Conservation (phyloP, 2,329 filamentous ascomycete genomes). For the Colletotrichum cereale region DNA sequence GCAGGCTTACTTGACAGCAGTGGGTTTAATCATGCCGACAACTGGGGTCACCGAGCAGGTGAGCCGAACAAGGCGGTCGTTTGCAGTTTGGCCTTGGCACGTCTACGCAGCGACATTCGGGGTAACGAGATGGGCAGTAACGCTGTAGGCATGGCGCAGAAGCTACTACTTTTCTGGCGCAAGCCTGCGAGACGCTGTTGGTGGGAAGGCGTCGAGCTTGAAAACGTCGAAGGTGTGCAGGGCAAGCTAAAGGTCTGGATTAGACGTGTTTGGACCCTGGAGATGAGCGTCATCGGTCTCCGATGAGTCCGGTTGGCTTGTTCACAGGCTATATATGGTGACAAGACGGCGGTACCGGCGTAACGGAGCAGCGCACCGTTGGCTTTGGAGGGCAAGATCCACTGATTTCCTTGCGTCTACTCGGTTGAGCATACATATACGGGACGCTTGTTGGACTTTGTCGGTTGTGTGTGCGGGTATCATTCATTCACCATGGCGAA, state of each 20-base stretch:
- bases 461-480: neutral
- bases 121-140: conserved; percentile 81
- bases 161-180: conserved; percentile 96
- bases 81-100: conserved; percentile 93
- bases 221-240: conserved; percentile 89
- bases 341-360: conserved; percentile 4
- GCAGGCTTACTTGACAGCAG: conserved; percentile 59
- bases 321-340: neutral
- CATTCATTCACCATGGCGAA: neutral
- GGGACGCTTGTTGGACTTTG: conserved; percentile 2
- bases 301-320: conserved; percentile 60
- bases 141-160: conserved; percentile 97
- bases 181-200: conserved; percentile 97
- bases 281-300: conserved; percentile 95
- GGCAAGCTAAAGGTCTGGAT: conserved; percentile 99
- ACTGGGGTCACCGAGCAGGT: conserved; percentile 95
- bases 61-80: conserved; percentile 99
- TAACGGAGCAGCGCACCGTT: conserved; percentile 21
- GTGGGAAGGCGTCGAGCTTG: conserved; percentile 98
- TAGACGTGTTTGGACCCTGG: conserved; percentile 95
- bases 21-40: conserved; percentile 95
- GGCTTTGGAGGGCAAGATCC: conserved; percentile 7
- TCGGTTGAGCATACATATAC: neutral
- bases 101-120: conserved; percentile 91
- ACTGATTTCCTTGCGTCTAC: conserved; percentile 19